These are phyloP conservation scores for Eimeria sp. DNA, from an alignment of 169 alveolate species.

Conservation along the genomic window DNA sequence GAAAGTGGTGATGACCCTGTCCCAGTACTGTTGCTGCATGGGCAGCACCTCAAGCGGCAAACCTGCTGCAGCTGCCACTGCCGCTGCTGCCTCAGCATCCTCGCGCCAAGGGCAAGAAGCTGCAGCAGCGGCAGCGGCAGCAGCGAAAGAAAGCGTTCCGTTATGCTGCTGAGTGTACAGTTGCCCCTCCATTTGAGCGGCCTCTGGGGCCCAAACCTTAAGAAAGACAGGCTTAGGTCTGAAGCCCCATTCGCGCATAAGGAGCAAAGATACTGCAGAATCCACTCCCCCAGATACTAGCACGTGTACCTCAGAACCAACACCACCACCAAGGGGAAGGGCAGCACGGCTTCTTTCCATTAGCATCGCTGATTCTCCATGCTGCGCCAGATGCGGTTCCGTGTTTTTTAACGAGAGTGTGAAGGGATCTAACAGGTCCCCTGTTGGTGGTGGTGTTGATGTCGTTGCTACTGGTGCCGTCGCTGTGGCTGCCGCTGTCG, in stretches of 20 bases:
- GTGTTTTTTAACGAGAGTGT: neutral
- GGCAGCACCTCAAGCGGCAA: conserved; percentile 87
- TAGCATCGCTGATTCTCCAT: conserved; percentile 17
- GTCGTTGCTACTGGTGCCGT: neutral
- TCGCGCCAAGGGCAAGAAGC: conserved; percentile 85
- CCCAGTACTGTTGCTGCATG: conserved; percentile 86
- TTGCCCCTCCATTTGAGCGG: conserved; percentile 52
- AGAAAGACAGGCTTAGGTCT: conserved; percentile 86
- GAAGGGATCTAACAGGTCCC: neutral
- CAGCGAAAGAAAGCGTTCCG: neutral
- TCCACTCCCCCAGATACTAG: conserved; percentile 90
- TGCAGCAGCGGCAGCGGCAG: conserved; percentile 59
- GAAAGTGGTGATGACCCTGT: conserved; percentile 78
- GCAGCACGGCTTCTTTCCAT: conserved; percentile 4
- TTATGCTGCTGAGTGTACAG: neutral
- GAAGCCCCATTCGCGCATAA: conserved; percentile 87
- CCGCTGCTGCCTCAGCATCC: conserved; percentile 84
- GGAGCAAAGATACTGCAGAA: conserved; percentile 88
- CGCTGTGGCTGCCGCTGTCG: conserved; percentile 13
- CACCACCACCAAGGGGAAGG: conserved; percentile 22
- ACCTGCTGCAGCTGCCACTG: conserved; percentile 71
- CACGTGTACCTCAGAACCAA: conserved; percentile 84
- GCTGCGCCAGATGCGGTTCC: neutral
- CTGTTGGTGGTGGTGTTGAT: neutral
- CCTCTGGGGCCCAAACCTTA: conserved; percentile 85